Conservation (phyloP, 306 rosid species). For the Pyrus pyrifolia region DNA sequence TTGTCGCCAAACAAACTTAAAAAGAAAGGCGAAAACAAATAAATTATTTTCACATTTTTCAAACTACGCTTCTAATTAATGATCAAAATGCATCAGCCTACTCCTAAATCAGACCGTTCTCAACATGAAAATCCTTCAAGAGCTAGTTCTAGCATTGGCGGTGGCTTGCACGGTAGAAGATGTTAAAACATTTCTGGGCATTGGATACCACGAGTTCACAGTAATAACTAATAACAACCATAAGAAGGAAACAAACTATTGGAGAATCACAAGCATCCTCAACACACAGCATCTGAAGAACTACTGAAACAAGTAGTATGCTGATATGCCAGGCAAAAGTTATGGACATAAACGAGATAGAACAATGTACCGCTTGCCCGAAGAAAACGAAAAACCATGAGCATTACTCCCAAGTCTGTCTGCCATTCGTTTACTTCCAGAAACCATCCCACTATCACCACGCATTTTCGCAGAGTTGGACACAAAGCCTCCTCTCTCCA, state of each 20-base stretch:
- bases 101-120: not conserved
- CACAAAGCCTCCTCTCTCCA: slow-evolving; percentile 38
- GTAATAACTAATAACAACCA: not conserved
- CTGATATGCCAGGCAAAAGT: not conserved
- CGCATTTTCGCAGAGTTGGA: slow-evolving; percentile 13
- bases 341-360: not conserved
- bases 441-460: slow-evolving; percentile 8
- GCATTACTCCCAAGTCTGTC: slow-evolving; percentile 27
- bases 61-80: not conserved
- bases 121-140: not conserved
- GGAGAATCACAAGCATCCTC: not conserved
- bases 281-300: not conserved
- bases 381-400: slow-evolving; percentile 13
- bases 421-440: slow-evolving; percentile 33
- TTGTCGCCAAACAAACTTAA: not conserved
- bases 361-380: slow-evolving; percentile 32
- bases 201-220: not conserved
- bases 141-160: not conserved
- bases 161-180: not conserved
- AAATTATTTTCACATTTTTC: not conserved
- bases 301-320: not conserved
- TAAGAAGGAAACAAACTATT: not conserved
- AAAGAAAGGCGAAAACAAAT: not conserved
- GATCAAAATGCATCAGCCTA: not conserved
- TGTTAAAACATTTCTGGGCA: not conserved